These are phyloP conservation scores for Grosmannia clavigera DNA, from an alignment of 2,329 filamentous ascomycete species.

Conservation along the genomic window DNA sequence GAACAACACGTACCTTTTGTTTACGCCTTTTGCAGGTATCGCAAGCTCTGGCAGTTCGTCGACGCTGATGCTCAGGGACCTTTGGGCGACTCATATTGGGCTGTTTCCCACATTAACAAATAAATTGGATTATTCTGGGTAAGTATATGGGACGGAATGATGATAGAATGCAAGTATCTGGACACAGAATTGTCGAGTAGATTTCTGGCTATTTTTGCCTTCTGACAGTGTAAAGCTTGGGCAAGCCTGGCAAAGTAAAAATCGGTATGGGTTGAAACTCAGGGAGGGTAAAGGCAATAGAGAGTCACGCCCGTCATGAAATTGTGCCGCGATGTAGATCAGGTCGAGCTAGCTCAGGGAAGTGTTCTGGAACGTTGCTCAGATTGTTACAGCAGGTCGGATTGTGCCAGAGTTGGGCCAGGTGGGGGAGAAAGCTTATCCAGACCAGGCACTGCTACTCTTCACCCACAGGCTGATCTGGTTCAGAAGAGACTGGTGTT, in stretches of 20 bases:
- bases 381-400: neutral
- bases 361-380: neutral
- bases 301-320: neutral
- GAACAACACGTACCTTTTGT: constrained; percentile 43
- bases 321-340: neutral
- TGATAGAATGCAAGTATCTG: neutral
- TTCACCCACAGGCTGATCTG: neutral
- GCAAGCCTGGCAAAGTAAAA: neutral
- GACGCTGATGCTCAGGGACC: constrained; percentile 46
- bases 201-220: neutral
- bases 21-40: constrained; percentile 54
- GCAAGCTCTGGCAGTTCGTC: constrained; percentile 51
- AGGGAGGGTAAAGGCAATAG: neutral
- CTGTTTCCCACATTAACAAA: neutral
- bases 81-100: constrained; percentile 36
- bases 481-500: neutral
- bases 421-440: neutral
- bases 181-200: neutral
- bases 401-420: neutral
- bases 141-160: no score
- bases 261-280: neutral
- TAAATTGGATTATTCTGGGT: no score
- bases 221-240: neutral
- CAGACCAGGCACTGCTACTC: neutral
- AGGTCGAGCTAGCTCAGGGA: neutral